Evolutionary conservation across 495 filamentous ascomycete species (phyloP).

Genomic region (Aspergillus cavernicola): DNA sequence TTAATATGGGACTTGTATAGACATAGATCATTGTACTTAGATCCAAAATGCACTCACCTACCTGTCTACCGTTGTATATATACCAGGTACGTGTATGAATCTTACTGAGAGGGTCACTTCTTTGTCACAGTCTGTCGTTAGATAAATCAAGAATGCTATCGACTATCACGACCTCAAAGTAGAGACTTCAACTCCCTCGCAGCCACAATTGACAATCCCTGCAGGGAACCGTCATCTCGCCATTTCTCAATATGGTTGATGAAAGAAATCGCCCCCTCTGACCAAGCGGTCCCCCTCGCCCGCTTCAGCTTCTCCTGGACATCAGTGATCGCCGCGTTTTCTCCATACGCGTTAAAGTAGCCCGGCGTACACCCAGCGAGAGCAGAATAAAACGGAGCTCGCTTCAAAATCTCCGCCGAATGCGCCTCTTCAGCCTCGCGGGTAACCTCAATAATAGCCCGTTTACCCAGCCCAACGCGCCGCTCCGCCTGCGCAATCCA

Average conservation of each 20-base stretch:
- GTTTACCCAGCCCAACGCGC: background rate
- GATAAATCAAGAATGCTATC: too few relatives aligned
- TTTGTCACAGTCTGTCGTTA: too few relatives aligned
- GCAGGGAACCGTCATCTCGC: background rate
- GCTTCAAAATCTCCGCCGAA: background rate
- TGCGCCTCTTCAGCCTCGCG: background rate
- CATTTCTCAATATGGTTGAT: background rate
- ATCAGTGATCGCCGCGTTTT: background rate
- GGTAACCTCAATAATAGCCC: background rate
- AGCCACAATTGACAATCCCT: too few relatives aligned
- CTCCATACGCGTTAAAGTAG: background rate
- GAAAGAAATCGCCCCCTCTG: background rate
- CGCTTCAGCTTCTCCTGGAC: background rate
- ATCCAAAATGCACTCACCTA: too few relatives aligned
- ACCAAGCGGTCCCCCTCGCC: background rate
- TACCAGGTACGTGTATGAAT: too few relatives aligned
- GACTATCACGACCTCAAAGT: too few relatives aligned
- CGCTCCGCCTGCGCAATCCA: background rate
- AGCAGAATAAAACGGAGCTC: background rate
- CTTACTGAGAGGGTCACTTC: too few relatives aligned
- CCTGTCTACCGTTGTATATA: too few relatives aligned
- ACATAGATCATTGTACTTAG: too few relatives aligned
- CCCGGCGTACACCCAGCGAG: conserved; percentile 3
- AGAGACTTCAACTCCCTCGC: too few relatives aligned
- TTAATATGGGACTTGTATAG: too few relatives aligned